Percentiles rank a stretch among this genome's conserved stretches.
Evolutionary conservation across 73 alveolate species (phyloP).

Genomic region (Paramecium sexaurelia): DNA sequence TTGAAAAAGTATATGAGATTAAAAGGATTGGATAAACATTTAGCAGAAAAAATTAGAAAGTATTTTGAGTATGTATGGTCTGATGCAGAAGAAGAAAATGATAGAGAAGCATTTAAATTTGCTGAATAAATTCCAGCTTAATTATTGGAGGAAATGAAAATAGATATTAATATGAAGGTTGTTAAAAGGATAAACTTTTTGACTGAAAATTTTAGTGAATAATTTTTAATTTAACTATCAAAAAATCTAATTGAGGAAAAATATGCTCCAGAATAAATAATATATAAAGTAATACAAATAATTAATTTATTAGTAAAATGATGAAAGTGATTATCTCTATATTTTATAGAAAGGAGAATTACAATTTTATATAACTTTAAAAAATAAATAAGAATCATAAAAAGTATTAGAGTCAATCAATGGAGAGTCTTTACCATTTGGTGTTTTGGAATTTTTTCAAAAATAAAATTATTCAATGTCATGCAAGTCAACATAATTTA

Average conservation of each 20-base stretch:
- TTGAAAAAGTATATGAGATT: conserved; percentile 62
- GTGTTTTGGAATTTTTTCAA: not conserved
- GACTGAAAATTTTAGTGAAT: conserved; percentile 33
- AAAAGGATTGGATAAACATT: conserved; percentile 17
- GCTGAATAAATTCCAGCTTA: conserved; percentile 1
- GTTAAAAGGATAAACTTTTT: conserved; percentile 1
- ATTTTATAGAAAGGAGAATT: not conserved
- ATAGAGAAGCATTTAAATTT: conserved; percentile 37
- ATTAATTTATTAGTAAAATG: not conserved
- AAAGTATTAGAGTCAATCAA: not conserved
- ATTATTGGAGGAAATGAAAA: conserved; percentile 34
- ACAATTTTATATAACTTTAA: conserved; percentile 7
- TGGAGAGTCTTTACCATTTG: conserved; percentile 26
- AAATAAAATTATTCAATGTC: not conserved
- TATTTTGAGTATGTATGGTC: conserved; percentile 52
- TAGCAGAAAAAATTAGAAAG: conserved; percentile 49
- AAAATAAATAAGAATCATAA: not conserved
- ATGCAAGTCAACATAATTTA: conserved; percentile 30
- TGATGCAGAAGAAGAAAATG: conserved; percentile 51
- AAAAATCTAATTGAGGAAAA: not conserved
- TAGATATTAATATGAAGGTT: conserved; percentile 11
- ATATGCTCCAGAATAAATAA: conserved; percentile 43
- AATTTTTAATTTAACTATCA: not conserved
- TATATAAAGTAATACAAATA: not conserved
- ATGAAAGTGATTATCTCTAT: conserved; percentile 7